Percentiles rank a stretch among this genome's conserved stretches.
Evolutionary conservation across 2,329 filamentous ascomycete species (phyloP).

Genomic region (Ascochyta rabiei): DNA sequence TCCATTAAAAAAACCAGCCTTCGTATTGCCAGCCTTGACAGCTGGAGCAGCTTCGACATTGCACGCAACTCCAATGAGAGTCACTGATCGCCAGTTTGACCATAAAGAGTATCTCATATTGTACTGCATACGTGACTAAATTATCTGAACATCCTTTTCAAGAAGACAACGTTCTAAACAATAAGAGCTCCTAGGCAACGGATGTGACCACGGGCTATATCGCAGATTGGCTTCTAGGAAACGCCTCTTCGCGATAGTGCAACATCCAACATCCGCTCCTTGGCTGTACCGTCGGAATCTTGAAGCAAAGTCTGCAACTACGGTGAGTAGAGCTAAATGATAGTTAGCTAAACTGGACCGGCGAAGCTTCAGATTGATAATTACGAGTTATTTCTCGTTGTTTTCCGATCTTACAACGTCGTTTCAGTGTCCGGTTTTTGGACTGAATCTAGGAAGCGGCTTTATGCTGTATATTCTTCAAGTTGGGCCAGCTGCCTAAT

Average conservation of each 20-base stretch:
- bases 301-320: too few relatives aligned
- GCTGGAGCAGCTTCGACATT: not conserved
- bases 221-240: not conserved
- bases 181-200: too few relatives aligned
- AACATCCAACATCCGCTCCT: not conserved
- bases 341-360: too few relatives aligned
- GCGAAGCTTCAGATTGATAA: too few relatives aligned
- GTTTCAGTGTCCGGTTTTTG: too few relatives aligned
- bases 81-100: not conserved
- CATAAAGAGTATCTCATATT: not conserved
- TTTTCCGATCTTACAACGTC: not conserved
- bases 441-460: not conserved
- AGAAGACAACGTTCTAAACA: too few relatives aligned
- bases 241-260: not conserved
- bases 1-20: not conserved
- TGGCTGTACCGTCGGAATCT: not conserved
- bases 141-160: too few relatives aligned
- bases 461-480: not conserved
- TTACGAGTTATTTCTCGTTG: too few relatives aligned
- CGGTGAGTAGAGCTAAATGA: too few relatives aligned
- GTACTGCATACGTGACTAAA: too few relatives aligned
- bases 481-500: not conserved
- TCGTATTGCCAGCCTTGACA: not conserved
- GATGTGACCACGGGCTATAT: too few relatives aligned
- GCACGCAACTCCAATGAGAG: not conserved